A percentile compares a stretch with the other conserved stretches of the same genome.
Evolutionary conservation across 768 basidiomycete species (phyloP).

Genomic region (Dioszegia aurantiaca): DNA sequence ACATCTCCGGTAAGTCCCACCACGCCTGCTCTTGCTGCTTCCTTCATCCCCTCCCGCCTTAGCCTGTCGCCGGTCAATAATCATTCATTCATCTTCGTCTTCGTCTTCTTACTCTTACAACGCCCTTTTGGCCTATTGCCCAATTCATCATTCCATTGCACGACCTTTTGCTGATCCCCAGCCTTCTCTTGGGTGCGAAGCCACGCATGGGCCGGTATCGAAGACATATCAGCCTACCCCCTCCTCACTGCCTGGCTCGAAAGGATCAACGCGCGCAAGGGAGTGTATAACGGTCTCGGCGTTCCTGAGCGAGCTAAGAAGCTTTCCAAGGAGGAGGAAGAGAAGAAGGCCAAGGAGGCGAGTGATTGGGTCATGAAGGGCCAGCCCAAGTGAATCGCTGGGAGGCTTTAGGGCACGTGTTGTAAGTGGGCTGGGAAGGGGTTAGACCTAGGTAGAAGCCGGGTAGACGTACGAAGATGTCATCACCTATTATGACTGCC

Average conservation of each 20-base stretch:
- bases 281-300: constrained; percentile 50
- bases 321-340: constrained; percentile 49
- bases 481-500: too few species aligned
- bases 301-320: constrained; percentile 43
- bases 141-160: too few species aligned
- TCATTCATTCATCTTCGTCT: too few species aligned
- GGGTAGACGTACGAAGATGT: background rate
- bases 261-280: constrained; percentile 52
- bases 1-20: constrained; percentile 45
- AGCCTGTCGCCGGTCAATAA: too few species aligned
- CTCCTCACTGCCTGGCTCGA: constrained; percentile 60
- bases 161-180: constrained; percentile 17
- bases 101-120: too few species aligned
- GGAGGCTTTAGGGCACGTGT: too few species aligned
- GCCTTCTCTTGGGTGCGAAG: constrained; percentile 60
- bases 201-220: constrained; percentile 54
- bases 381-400: constrained; percentile 5
- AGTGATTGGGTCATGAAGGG: constrained; percentile 39
- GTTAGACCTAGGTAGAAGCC: background rate
- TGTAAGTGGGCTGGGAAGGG: too few species aligned
- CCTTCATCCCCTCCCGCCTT: too few species aligned
- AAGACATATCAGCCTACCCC: constrained; percentile 67
- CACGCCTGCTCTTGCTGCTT: background rate
- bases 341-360: constrained; percentile 38
- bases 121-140: too few species aligned